Evolutionary conservation across 306 rosid species (phyloP).

Genomic region (Inga leiocalycina): DNA sequence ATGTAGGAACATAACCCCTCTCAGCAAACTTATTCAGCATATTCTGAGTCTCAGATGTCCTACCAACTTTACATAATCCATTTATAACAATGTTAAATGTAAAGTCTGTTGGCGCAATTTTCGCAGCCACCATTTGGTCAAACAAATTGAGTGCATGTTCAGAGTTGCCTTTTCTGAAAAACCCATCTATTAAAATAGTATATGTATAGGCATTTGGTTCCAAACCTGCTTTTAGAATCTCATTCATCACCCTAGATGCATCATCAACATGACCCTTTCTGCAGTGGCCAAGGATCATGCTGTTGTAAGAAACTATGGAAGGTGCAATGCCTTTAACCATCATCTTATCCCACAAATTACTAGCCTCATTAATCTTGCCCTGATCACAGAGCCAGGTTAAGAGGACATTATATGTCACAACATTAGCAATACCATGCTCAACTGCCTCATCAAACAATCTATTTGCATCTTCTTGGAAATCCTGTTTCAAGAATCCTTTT

Average conservation of each 20-base stretch:
- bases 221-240: slow-evolving; percentile 57
- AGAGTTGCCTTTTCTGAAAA: slow-evolving; percentile 59
- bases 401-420: slow-evolving; percentile 55
- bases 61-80: slow-evolving; percentile 81
- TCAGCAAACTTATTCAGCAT: slow-evolving; percentile 49
- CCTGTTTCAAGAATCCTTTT: slow-evolving; percentile 50
- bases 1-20: slow-evolving; percentile 58
- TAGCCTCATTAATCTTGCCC: slow-evolving; percentile 64
- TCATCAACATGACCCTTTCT: slow-evolving; percentile 53
- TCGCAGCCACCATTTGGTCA: slow-evolving; percentile 63
- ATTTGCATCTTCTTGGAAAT: slow-evolving; percentile 51
- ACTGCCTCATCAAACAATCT: slow-evolving; percentile 65
- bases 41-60: slow-evolving; percentile 51
- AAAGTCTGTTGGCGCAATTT: slow-evolving; percentile 53
- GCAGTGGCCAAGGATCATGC: slow-evolving; percentile 66
- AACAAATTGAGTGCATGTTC: slow-evolving; percentile 51
- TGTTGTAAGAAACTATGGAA: slow-evolving; percentile 61
- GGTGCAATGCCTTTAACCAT: slow-evolving; percentile 52
- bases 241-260: slow-evolving; percentile 49
- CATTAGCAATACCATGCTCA: slow-evolving; percentile 55
- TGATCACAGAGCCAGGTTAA: slow-evolving; percentile 57
- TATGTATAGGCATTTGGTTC: slow-evolving; percentile 67
- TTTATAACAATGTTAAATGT: slow-evolving; percentile 53
- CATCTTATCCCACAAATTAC: slow-evolving; percentile 65
- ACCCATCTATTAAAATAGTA: slow-evolving; percentile 62